A percentile compares a stretch with the other conserved stretches of the same genome.
These are phyloP conservation scores for Cucumis variabilis DNA, from an alignment of 331 rosid species.

Conservation along the genomic window DNA sequence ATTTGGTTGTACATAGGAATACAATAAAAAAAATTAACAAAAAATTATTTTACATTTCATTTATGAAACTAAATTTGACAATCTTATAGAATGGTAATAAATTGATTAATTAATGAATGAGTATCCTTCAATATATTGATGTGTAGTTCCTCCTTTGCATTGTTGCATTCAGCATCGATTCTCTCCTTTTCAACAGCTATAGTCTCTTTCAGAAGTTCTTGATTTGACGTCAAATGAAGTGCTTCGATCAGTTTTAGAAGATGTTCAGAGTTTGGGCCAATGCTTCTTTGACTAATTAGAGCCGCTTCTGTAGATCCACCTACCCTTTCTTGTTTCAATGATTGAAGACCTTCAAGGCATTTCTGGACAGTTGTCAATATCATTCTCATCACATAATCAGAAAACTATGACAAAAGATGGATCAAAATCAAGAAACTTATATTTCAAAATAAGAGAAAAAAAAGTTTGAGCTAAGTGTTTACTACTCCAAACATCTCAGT, in stretches of 20 bases:
- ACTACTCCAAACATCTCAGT: neutral
- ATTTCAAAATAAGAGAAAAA: neutral
- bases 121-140: too few species aligned
- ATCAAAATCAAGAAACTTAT: conserved; percentile 8
- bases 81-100: too few species aligned
- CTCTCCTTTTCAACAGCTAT: conserved; percentile 87
- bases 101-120: too few species aligned
- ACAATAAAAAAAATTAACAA: too few species aligned
- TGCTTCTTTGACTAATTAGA: conserved; percentile 55
- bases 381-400: conserved; percentile 14
- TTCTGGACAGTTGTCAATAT: conserved; percentile 57
- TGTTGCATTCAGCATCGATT: conserved; percentile 53
- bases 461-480: neutral
- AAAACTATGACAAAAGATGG: neutral
- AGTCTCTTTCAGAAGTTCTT: conserved; percentile 81
- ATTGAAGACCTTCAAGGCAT: conserved; percentile 66
- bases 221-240: conserved; percentile 66
- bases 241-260: conserved; percentile 62
- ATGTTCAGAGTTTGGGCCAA: conserved; percentile 52
- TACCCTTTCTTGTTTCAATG: conserved; percentile 65
- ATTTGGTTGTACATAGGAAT: too few species aligned
- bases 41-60: too few species aligned
- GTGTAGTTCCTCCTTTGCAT: conserved; percentile 54
- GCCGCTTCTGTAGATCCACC: conserved; percentile 69
- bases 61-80: too few species aligned